Conservation (phyloP, 2,329 filamentous ascomycete genomes). For the Fusarium sp. region DNA sequence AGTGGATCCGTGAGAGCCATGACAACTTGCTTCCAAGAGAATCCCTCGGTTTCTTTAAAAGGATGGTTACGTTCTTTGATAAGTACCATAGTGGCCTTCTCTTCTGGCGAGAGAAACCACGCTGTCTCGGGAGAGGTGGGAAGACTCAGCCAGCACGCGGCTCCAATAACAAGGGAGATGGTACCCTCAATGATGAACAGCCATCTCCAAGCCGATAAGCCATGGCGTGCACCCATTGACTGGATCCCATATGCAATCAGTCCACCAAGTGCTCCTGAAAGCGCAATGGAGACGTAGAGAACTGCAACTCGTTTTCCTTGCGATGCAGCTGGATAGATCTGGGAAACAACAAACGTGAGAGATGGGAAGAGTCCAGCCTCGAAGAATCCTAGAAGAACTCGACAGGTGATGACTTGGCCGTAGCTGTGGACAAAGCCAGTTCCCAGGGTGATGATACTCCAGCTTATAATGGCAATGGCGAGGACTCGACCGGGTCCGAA, state of each 20-base stretch:
- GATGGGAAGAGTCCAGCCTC: conserved; percentile 51
- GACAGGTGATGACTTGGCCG: conserved; percentile 39
- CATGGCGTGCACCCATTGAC: conserved; percentile 56
- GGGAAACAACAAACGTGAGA: conserved; percentile 30
- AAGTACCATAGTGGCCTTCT: conserved; percentile 48
- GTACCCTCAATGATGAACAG: conserved; percentile 60
- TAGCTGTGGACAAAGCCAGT: conserved; percentile 48
- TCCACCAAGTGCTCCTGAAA: conserved; percentile 48
- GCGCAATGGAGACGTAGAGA: conserved; percentile 46
- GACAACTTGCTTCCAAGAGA: conserved; percentile 39
- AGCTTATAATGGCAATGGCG: conserved; percentile 47
- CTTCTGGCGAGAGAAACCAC: conserved; percentile 56
- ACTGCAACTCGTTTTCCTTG: conserved; percentile 48
- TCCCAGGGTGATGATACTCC: conserved; percentile 48
- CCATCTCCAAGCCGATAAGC: conserved; percentile 63
- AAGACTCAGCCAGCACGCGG: conserved; percentile 53
- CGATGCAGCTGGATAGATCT: neutral
- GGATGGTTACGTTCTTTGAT: conserved; percentile 32
- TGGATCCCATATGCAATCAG: conserved; percentile 48
- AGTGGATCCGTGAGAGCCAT: conserved; percentile 39
- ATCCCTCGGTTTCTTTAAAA: conserved; percentile 11
- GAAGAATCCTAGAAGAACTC: conserved; percentile 50
- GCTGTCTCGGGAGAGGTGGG: conserved; percentile 58
- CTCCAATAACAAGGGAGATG: conserved; percentile 47
- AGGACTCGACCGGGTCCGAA: conserved; percentile 44